Evolutionary conservation across 2,329 filamentous ascomycete genomes (phyloP), one percentile per base, ranked within the genome.

Genomic region (Cordyceps tenuipes): DNA sequence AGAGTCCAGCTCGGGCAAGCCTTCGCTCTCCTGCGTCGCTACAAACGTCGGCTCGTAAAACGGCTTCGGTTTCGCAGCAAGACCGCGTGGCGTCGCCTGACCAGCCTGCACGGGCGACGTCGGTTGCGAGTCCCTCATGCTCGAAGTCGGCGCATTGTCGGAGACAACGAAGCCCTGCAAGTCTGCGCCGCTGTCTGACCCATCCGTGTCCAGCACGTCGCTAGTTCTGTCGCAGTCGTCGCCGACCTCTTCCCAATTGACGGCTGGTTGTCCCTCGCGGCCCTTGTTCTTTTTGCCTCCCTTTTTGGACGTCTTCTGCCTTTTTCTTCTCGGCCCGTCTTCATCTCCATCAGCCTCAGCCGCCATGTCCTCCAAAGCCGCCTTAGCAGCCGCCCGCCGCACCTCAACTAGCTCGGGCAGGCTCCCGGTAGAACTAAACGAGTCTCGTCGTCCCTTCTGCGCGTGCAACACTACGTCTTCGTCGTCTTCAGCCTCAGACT

Each of bases 81-180:
- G 56, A 15, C 50, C 41, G 23, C 59, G 61, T 26, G 61, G 65
- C 7, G 62, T 66, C 41, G 41, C 64, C 52, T 66, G 66, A 26
- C 62, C 62, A 0, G 63, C 60, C 15, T 65, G 64, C 3, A 64
- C 63, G 10, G 69, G 64, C 31, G 69, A 68, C n/a, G 71, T 68
- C 15, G 67, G 67, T 34, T 64, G 63, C 6, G 69, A 71, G 15
- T 71, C 68, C 34, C 63, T 67, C 64, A 70, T 70, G 63, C 76
- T 76, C 1, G 75, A 77, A 0, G 68, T 67, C 5, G 71, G 62
- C 41, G 69, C 67, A 61, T 85, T 70, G 70, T 84, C 70, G 64
- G 75, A 69, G 67, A 86, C 76, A 66, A 89, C 68, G 71, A 89
- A 80, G 73, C 84, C 74, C 65, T 82, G 60, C 15, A 84, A 68